Base-by-base conservation (phyloP, 2,329 filamentous ascomycete genomes). In the Pseudocercospora macadamiae region DNA sequence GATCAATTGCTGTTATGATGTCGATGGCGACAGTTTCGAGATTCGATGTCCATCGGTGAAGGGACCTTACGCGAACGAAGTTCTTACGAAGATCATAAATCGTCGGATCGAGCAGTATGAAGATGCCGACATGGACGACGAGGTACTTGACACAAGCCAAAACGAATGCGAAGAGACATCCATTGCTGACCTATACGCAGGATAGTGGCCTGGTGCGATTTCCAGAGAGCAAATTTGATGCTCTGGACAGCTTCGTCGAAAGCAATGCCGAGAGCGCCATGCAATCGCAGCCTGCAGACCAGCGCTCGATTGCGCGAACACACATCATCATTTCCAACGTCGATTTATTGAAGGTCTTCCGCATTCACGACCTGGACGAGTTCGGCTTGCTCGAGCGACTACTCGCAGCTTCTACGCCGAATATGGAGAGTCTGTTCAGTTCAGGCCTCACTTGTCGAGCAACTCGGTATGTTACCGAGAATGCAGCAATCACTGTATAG, bases 1-100 rank as follows among this genome's bases (percentile, higher is more conserved):
- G 4, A 62, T 63, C 26, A 60, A 48, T 34, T 66, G 64, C 51
- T 64, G 53, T 30, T 70, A 68, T 54, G 47, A 61, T 19, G 54
- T 36, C 9, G 51, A 45, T 7, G 36, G 48, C n/a, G 54, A 49
- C 16, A 18, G 9, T n/a, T 49, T 49, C 16, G 45, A 49, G 45
- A 39, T 70, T n/a, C 25, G 55, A 25, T 68, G 67, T 42, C 63
- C 65, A 1, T 34, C 30, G 9, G 7, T 4, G 23, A 21, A 8
- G 10, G 45, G 45, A 4, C 28, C 55, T 7, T n/a, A 52, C 9
- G 64, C 67, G 3, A 65, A 70, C 47, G 61, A 60, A 14, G 54
- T 28, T 4, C 59, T 70, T 4, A 44, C 34, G 2, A 18, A 45
- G 2, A 54, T 60, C 16, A 59, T 70, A 26, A 36, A 36, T 8